phyloP scores from a whole-genome alignment of 164 flowering plant species.

The Vitis labrusca region DNA sequence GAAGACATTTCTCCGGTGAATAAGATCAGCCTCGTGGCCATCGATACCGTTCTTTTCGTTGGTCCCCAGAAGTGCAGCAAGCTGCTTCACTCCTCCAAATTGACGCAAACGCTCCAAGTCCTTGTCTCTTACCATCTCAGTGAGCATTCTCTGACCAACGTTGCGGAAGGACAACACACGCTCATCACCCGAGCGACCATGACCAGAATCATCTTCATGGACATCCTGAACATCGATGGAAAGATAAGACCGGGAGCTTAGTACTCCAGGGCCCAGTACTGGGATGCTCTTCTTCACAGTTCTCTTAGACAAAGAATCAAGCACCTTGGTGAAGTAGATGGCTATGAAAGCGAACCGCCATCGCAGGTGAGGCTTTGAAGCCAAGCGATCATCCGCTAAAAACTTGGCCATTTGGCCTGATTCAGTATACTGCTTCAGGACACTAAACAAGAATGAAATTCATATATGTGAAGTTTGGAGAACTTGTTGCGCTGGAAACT shows the following conservation, averaged over 20 bases:
- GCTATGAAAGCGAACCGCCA: conserved; percentile 10
- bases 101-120: conserved; percentile 3
- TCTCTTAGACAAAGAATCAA: conserved; percentile 15
- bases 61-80: conserved; percentile 16
- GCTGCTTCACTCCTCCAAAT: conserved; percentile 21
- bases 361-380: background rate
- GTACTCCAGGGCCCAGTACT: background rate
- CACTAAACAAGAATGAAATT: too few species aligned
- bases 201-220: background rate
- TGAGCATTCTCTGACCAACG: conserved; percentile 14
- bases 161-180: background rate
- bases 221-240: conserved; percentile 3
- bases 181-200: background rate
- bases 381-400: too few species aligned
- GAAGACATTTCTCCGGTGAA: conserved; percentile 8
- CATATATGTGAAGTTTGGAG: too few species aligned
- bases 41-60: conserved; percentile 21
- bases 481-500: too few species aligned
- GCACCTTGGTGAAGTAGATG: conserved; percentile 14
- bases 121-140: conserved; percentile 26
- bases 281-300: conserved; percentile 3
- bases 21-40: conserved; percentile 15
- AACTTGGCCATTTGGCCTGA: too few species aligned
- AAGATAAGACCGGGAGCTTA: conserved; percentile 17
- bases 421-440: too few species aligned